Evolutionary conservation across 805 yeast genomes (phyloP), one percentile per base, ranked within the genome.

Genomic region (Wickerhamiella alocasiicola): DNA sequence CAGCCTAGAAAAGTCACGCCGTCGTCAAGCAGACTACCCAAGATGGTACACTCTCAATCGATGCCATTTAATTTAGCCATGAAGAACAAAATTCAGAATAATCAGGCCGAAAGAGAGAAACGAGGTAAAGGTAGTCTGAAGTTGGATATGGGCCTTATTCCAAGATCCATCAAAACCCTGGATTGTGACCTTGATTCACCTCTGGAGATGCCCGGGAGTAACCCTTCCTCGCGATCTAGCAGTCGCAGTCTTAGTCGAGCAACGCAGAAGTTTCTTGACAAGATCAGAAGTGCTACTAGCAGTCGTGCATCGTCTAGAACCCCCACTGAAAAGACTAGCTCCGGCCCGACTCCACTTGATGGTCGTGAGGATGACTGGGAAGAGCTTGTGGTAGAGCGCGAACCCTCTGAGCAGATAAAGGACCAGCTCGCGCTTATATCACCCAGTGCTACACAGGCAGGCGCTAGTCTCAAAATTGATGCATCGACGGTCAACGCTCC

Each of bases 341-440:
- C 25, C 6, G 24, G 15, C 5, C 21, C 30, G 4, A 16, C 21
- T 24, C 18, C 9, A 12, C 18, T 25, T 12, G 13, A 9, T 6
- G 5, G 21, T 15, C 9, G 16, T 11, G 5, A 24, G 23, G 34
- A 32, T 23, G 43, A 44, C 6, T 26, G 39, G 18, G 45, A 43
- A 20, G 41, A 43, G 16, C 34, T 38, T 3, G 41, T 28, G 12
- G 30, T 47, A 9, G 44, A 47, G 44, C 33, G 31, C 23, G 42
- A 39, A 33, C 44, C 52, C 40, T 34, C 42, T 13, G 43, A 44
- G 9, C 20, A 30, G 34, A 41, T 13, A 23, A 39, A 12, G 44
- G 39, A 21, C 45, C 35, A 24, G 29, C 37, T 6, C 23, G 49
- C 11, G 17, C 28, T 4, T 37, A 36, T 32, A 17, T 31, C 11